These are phyloP conservation scores for Petrea volubilis DNA, from an alignment of 257 asterid species.

Conservation along the genomic window DNA sequence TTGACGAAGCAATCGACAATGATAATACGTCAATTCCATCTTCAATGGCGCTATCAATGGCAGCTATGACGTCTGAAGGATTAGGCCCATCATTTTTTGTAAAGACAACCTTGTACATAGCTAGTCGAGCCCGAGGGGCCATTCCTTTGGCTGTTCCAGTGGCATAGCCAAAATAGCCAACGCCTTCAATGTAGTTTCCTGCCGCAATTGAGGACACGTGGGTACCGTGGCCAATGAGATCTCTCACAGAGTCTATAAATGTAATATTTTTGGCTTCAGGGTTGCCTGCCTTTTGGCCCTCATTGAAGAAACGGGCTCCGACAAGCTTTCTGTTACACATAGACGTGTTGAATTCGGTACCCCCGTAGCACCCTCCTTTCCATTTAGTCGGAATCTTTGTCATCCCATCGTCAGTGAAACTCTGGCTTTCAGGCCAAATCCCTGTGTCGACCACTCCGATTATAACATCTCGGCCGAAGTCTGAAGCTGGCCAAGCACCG, in stretches of 20 bases:
- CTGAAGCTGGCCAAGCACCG: conserved; percentile 49
- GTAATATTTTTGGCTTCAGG: too few species aligned
- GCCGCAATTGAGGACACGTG: neutral
- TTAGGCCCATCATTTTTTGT: neutral
- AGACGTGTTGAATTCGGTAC: too few species aligned
- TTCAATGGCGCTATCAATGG: conserved; percentile 41
- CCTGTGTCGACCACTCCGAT: conserved; percentile 53
- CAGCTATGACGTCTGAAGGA: neutral
- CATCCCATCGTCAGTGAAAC: conserved; percentile 46
- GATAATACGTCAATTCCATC: conserved; percentile 54
- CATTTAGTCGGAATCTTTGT: conserved; percentile 42
- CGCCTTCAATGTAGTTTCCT: neutral
- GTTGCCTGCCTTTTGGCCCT: too few species aligned
- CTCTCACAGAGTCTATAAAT: neutral
- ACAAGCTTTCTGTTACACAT: too few species aligned
- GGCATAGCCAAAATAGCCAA: neutral
- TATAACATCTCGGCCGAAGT: conserved; percentile 50
- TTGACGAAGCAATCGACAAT: neutral
- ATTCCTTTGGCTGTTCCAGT: neutral
- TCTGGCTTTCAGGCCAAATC: conserved; percentile 54
- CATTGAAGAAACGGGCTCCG: too few species aligned
- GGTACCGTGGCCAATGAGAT: neutral
- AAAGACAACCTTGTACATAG: conserved; percentile 18
- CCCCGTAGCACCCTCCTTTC: conserved; percentile 39
- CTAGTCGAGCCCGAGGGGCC: conserved; percentile 47